phyloP scores from a whole-genome alignment of 257 asterid genomes.

The Nicotiana benthamiana region DNA sequence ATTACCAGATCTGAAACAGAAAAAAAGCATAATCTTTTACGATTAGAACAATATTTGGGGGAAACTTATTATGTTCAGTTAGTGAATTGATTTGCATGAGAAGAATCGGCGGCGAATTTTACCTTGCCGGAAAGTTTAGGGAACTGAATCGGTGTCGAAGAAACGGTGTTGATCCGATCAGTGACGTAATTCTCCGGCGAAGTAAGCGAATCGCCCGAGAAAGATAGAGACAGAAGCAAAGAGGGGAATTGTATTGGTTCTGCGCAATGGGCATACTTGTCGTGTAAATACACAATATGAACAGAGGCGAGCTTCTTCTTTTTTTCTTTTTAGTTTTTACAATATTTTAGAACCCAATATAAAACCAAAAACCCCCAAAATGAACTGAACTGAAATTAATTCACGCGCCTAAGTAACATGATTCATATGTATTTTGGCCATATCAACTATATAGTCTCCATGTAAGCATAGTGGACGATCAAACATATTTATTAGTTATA shows the following conservation, averaged over 20 bases:
- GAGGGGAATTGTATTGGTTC: constrained; percentile 19
- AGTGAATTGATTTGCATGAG: constrained; percentile 11
- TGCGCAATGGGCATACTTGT: constrained; percentile 10
- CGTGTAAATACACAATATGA: not conserved
- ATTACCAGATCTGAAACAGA: constrained; percentile 67
- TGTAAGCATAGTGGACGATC: too few relatives aligned
- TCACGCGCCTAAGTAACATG: too few relatives aligned
- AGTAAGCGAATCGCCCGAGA: constrained; percentile 13
- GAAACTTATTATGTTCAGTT: not conserved
- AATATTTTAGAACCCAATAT: not conserved
- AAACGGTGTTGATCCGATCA: not conserved
- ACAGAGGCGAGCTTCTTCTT: not conserved
- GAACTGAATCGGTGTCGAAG: constrained; percentile 18
- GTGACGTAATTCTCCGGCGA: constrained; percentile 28
- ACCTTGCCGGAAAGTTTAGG: constrained; percentile 32
- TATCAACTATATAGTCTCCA: too few relatives aligned
- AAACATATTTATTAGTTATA: too few relatives aligned
- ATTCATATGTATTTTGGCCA: too few relatives aligned
- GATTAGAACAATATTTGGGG: not conserved
- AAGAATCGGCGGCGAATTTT: constrained; percentile 2
- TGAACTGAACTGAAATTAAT: too few relatives aligned
- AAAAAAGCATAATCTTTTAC: constrained; percentile 12
- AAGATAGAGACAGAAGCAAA: not conserved
- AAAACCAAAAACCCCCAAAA: not conserved
- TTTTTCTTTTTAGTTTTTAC: too few relatives aligned